Evolutionary conservation across 352 stramenopile genomes (phyloP).

Genomic region (Aphanomyces cochlioides): DNA sequence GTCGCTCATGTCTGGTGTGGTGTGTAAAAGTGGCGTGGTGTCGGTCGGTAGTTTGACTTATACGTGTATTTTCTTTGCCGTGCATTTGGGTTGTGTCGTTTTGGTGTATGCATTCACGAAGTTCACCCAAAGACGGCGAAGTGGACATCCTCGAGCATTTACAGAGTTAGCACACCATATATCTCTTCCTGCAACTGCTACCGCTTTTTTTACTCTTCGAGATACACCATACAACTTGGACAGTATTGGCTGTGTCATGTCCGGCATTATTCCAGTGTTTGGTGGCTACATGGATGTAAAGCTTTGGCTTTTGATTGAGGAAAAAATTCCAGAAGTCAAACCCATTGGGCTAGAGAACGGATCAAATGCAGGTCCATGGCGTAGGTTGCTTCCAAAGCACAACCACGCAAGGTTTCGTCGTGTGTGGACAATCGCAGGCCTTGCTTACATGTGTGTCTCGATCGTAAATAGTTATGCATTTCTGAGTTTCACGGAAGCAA

Average conservation of each 20-base stretch:
- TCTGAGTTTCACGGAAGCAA: neutral
- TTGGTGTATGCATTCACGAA: neutral
- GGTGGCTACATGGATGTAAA: neutral
- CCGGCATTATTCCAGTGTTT: conserved; percentile 5
- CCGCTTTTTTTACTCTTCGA: neutral
- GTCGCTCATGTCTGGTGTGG: neutral
- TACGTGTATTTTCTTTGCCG: neutral
- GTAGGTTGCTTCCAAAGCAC: neutral
- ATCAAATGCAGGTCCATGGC: neutral
- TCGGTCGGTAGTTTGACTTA: neutral
- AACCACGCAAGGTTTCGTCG: neutral
- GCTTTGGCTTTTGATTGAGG: neutral
- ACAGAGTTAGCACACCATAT: neutral
- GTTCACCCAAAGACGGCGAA: neutral
- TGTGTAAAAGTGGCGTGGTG: neutral
- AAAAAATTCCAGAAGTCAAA: no score
- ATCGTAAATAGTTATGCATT: neutral
- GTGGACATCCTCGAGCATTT: neutral
- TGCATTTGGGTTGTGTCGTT: neutral
- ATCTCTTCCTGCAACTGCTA: neutral
- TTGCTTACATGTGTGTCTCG: neutral
- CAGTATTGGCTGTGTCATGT: conserved; percentile 2
- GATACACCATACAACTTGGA: neutral
- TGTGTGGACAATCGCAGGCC: neutral
- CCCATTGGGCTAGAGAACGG: neutral